phyloP scores from a whole-genome alignment of 176 grass and related monocot species.

The Pontederia crassipes region DNA sequence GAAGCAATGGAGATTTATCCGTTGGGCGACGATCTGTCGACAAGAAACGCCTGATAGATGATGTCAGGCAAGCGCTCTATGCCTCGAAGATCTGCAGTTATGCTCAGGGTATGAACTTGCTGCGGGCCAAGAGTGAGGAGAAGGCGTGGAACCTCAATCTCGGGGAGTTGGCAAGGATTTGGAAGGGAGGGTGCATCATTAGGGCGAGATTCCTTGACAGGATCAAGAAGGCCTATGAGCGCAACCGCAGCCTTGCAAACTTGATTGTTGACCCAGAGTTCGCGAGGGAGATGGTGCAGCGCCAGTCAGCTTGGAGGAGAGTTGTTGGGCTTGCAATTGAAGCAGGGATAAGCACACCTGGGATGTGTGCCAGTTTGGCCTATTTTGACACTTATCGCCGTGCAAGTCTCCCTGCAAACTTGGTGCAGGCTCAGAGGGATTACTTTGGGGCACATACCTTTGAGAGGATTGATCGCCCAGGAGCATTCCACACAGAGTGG shows the following conservation, averaged over 20 bases:
- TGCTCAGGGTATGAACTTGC: conserved; percentile 68
- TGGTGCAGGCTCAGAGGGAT: conserved; percentile 94
- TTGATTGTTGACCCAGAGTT: conserved; percentile 91
- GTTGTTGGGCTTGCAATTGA: conserved; percentile 79
- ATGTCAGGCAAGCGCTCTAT: conserved; percentile 66
- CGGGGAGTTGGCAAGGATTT: conserved; percentile 79
- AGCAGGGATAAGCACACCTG: conserved; percentile 78
- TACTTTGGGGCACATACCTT: conserved; percentile 93
- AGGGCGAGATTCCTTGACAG: conserved; percentile 78
- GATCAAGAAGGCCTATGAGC: conserved; percentile 81
- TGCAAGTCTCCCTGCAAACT: conserved; percentile 68
- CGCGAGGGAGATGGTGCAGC: conserved; percentile 87
- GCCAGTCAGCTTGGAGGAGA: conserved; percentile 74
- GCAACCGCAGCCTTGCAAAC: conserved; percentile 74
- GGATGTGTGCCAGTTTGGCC: conserved; percentile 78
- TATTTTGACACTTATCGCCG: conserved; percentile 91
- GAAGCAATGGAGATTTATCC: conserved; percentile 22
- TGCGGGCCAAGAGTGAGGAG: not conserved
- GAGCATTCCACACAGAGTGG: conserved; percentile 93
- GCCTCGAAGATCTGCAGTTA: conserved; percentile 93
- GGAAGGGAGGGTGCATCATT: conserved; percentile 95
- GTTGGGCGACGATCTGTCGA: conserved; percentile 27
- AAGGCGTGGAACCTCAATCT: conserved; percentile 20
- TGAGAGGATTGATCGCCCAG: conserved; percentile 64
- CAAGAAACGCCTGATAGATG: conserved; percentile 61